Conservation (phyloP, 1,284 basidiomycete genomes). For the Cryptococcus sp. region DNA sequence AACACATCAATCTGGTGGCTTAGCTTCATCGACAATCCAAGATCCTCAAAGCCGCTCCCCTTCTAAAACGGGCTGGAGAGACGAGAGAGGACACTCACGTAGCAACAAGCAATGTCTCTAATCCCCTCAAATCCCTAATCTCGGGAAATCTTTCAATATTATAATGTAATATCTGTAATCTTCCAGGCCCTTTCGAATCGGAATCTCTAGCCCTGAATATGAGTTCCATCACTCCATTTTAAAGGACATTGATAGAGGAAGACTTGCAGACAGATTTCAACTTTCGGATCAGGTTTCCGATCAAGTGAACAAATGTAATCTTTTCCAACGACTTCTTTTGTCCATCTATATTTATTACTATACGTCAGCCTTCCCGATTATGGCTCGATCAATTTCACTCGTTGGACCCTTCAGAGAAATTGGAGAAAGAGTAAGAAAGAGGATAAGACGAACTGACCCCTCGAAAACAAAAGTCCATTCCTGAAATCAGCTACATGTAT, state of each 20-base stretch:
- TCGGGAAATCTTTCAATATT: slow-evolving; percentile 47
- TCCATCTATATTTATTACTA: slow-evolving; percentile 45
- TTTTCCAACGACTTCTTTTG: slow-evolving; percentile 34
- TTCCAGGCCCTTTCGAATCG: slow-evolving; percentile 30
- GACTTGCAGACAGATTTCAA: slow-evolving; percentile 43
- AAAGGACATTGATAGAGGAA: background rate
- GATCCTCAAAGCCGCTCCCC: no score
- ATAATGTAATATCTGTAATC: slow-evolving; percentile 43
- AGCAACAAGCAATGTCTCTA: slow-evolving; percentile 38
- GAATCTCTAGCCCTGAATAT: slow-evolving; percentile 31
- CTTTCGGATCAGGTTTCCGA: slow-evolving; percentile 42
- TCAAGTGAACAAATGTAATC: slow-evolving; percentile 45
- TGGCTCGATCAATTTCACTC: background rate
- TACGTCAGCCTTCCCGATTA: background rate
- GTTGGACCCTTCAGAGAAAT: no score
- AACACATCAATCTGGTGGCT: slow-evolving; percentile 19
- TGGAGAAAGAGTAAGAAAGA: background rate
- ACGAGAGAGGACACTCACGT: slow-evolving; percentile 18
- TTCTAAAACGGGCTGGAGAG: background rate
- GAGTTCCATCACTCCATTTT: background rate
- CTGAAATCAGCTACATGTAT: slow-evolving; percentile 5
- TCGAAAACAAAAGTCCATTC: slow-evolving; percentile 47
- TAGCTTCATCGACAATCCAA: background rate
- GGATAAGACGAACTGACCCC: slow-evolving; percentile 22
- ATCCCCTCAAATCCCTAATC: slow-evolving; percentile 42